phyloP scores from a whole-genome alignment of 2,329 filamentous ascomycete genomes.

The Monilinia polystroma region DNA sequence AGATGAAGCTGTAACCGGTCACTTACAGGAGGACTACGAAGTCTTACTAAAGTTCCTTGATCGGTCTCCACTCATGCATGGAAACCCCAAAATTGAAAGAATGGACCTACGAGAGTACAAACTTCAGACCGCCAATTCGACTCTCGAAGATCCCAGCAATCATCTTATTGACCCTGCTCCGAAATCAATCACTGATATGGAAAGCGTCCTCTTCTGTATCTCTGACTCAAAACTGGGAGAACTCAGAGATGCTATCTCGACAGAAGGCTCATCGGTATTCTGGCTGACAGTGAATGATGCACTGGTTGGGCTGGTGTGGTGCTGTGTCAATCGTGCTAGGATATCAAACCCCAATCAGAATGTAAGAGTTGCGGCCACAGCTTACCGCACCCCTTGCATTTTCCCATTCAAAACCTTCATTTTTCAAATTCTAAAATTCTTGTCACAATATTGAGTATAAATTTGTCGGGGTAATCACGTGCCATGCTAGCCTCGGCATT shows the following conservation, averaged over 20 bases:
- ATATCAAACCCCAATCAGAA: neutral
- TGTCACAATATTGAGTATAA: too few relatives aligned
- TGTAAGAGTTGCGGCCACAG: too few relatives aligned
- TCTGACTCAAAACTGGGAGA: neutral
- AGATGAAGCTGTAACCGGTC: neutral
- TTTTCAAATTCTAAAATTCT: too few relatives aligned
- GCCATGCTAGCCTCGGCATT: too few relatives aligned
- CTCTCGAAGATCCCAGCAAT: constrained; percentile 5
- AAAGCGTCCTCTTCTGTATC: constrained; percentile 9
- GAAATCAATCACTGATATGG: constrained; percentile 15
- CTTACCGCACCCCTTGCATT: too few relatives aligned
- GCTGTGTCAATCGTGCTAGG: constrained; percentile 9
- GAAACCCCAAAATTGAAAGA: neutral
- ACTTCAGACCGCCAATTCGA: constrained; percentile 6
- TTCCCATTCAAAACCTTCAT: too few relatives aligned
- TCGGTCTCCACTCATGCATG: constrained; percentile 11
- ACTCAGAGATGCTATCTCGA: neutral
- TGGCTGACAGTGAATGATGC: constrained; percentile 17
- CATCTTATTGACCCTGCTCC: constrained; percentile 5
- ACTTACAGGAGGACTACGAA: neutral
- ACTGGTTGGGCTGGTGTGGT: constrained; percentile 8
- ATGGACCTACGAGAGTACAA: constrained; percentile 18
- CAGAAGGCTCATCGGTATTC: neutral
- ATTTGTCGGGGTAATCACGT: too few relatives aligned
- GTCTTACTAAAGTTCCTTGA: constrained; percentile 2